Percentiles rank a stretch among this genome's conserved stretches.
Evolutionary conservation across 73 alveolate species (phyloP).

Genomic region (Urostyla sp.): DNA sequence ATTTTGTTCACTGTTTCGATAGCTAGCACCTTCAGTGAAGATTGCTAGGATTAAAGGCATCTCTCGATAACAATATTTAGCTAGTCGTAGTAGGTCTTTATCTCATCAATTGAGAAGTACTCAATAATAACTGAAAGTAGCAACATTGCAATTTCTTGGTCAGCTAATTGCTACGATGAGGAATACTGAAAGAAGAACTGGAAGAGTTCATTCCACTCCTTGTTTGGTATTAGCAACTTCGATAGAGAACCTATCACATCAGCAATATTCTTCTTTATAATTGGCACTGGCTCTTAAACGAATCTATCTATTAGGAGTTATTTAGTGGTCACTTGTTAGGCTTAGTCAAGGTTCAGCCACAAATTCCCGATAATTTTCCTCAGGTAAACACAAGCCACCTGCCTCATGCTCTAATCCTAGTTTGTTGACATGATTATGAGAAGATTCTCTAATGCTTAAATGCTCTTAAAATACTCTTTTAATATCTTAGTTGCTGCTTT

Average conservation of each 20-base stretch:
- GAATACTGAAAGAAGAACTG: slow-evolving; percentile 62
- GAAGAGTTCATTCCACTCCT: slow-evolving; percentile 74
- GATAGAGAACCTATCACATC: slow-evolving; percentile 72
- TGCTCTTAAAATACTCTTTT: slow-evolving; percentile 59
- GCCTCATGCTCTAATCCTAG: slow-evolving; percentile 50
- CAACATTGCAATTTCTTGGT: slow-evolving; percentile 64
- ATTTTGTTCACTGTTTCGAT: slow-evolving; percentile 67
- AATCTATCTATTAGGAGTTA: slow-evolving; percentile 52
- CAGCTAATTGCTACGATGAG: slow-evolving; percentile 41
- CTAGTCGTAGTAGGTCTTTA: slow-evolving; percentile 52
- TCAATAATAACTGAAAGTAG: slow-evolving; percentile 69
- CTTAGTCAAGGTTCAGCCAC: slow-evolving; percentile 58
- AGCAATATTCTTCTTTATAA: slow-evolving; percentile 71
- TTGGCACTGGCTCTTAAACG: slow-evolving; percentile 66
- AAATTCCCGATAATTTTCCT: slow-evolving; percentile 61
- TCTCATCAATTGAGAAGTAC: slow-evolving; percentile 68
- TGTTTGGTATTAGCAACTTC: slow-evolving; percentile 67
- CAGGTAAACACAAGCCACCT: slow-evolving; percentile 61
- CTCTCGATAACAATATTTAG: slow-evolving; percentile 60
- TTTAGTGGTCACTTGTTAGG: slow-evolving; percentile 47
- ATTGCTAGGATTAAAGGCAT: slow-evolving; percentile 29
- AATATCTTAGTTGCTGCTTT: slow-evolving; percentile 61
- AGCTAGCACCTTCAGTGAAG: slow-evolving; percentile 38
- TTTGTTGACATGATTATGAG: slow-evolving; percentile 36
- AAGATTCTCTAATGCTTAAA: slow-evolving; percentile 42